Evolutionary conservation across 1,284 basidiomycete species (phyloP).

Genomic region (Malassezia psittaci): DNA sequence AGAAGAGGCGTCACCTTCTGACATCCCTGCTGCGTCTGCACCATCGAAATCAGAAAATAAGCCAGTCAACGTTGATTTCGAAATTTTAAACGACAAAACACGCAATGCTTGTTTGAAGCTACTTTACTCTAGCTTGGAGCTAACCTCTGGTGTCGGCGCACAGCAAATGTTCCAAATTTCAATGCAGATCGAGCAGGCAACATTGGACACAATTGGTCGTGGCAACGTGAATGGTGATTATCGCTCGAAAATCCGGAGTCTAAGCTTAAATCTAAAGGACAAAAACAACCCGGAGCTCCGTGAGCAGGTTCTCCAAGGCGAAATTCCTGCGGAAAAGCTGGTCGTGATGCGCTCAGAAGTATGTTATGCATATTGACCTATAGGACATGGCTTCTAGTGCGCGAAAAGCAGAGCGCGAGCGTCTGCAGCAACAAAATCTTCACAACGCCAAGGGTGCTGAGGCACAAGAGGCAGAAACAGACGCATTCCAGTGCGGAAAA

Average conservation of each 20-base stretch:
- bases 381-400: slow-evolving; percentile 88
- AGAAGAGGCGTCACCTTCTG: slow-evolving; percentile 1
- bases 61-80: slow-evolving; percentile 32
- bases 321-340: slow-evolving; percentile 61
- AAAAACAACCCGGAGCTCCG: slow-evolving; percentile 81
- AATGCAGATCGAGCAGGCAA: slow-evolving; percentile 50
- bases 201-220: slow-evolving; percentile 32
- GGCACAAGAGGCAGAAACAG: slow-evolving; percentile 76
- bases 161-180: slow-evolving; percentile 50
- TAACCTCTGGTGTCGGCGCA: slow-evolving; percentile 32
- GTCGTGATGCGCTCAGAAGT: slow-evolving; percentile 67
- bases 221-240: slow-evolving; percentile 51
- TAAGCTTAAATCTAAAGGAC: slow-evolving; percentile 88
- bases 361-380: background rate
- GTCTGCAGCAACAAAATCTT: slow-evolving; percentile 58
- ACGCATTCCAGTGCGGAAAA: slow-evolving; percentile 89
- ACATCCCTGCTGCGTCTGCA: background rate
- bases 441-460: slow-evolving; percentile 83
- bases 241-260: slow-evolving; percentile 72
- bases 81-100: slow-evolving; percentile 53
- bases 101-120: slow-evolving; percentile 81
- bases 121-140: slow-evolving; percentile 74
- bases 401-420: slow-evolving; percentile 67
- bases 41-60: slow-evolving; percentile 6
- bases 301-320: slow-evolving; percentile 71